Percentiles rank a stretch among this genome's conserved stretches.
These are phyloP conservation scores for Arthrinium puccinioides DNA, from an alignment of 2,329 filamentous ascomycete species.

Conservation along the genomic window DNA sequence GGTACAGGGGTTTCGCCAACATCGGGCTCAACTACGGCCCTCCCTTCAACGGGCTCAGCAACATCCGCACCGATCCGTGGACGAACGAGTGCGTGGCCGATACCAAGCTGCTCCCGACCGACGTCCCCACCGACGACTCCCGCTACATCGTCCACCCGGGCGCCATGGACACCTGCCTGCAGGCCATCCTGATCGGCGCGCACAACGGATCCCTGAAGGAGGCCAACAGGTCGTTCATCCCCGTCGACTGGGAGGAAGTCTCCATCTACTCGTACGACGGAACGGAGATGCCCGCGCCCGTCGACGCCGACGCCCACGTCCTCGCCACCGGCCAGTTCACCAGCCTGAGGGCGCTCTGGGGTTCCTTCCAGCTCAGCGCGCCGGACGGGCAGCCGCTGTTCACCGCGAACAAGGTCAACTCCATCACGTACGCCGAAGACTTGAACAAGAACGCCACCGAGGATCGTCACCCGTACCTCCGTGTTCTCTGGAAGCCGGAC, in stretches of 20 bases:
- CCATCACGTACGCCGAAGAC: conserved; percentile 7
- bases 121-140: conserved; percentile 6
- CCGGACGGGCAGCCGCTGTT: conserved; percentile 6
- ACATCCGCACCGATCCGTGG: conserved; percentile 6
- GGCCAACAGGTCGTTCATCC: conserved; percentile 7
- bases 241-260: neutral
- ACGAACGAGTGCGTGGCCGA: conserved; percentile 6
- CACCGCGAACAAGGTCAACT: neutral
- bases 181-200: conserved; percentile 6
- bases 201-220: conserved; percentile 6
- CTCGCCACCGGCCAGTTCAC: conserved; percentile 6
- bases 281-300: neutral
- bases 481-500: conserved; percentile 12
- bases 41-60: conserved; percentile 6
- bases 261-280: neutral
- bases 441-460: conserved; percentile 4
- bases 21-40: conserved; percentile 9
- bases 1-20: conserved; percentile 7
- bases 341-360: conserved; percentile 5
- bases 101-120: conserved; percentile 7
- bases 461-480: conserved; percentile 8
- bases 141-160: conserved; percentile 8
- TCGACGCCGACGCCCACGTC: neutral
- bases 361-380: conserved; percentile 4
- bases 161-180: conserved; percentile 7